Percentiles rank a stretch among this genome's conserved stretches.
Evolutionary conservation across 2,329 filamentous ascomycete genomes (phyloP).

Genomic region (Penicillium verrucosum): DNA sequence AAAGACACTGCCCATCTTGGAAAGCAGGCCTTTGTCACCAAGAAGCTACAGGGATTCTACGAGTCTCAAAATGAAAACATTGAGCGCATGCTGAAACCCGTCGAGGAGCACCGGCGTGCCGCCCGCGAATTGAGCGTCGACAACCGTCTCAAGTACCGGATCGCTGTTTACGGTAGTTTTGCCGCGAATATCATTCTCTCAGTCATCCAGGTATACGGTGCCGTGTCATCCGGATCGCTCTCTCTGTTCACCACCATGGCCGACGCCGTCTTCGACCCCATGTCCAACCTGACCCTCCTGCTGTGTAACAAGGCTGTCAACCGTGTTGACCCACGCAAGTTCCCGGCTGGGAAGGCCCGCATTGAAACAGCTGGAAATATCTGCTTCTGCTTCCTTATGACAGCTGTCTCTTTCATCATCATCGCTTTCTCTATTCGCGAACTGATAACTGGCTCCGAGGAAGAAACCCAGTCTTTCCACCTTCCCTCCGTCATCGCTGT

Average conservation of each 20-base stretch:
- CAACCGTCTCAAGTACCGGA: constrained; percentile 65
- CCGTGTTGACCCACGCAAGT: constrained; percentile 78
- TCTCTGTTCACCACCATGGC: constrained; percentile 98
- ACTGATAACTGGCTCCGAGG: constrained; percentile 51
- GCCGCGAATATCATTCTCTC: constrained; percentile 77
- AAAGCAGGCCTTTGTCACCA: constrained; percentile 35
- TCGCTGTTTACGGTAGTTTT: constrained; percentile 66
- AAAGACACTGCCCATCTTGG: constrained; percentile 35
- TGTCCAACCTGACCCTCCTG: constrained; percentile 85
- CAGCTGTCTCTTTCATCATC: constrained; percentile 82
- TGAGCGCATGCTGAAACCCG: constrained; percentile 82
- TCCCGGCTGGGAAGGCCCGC: constrained; percentile 87
- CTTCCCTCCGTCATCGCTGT: constrained; percentile 84
- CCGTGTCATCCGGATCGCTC: constrained; percentile 80
- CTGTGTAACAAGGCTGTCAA: constrained; percentile 83
- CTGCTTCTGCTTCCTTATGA: constrained; percentile 95
- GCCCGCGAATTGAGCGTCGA: constrained; percentile 76
- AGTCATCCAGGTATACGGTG: constrained; percentile 81
- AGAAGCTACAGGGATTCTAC: constrained; percentile 72
- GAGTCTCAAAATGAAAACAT: constrained; percentile 90
- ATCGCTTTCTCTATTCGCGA: constrained; percentile 82
- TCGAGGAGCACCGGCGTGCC: constrained; percentile 82
- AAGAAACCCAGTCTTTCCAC: constrained; percentile 64
- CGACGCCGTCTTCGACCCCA: constrained; percentile 87
- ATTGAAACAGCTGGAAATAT: constrained; percentile 97